Percentiles rank a stretch among this genome's conserved stretches.
These are phyloP conservation scores for Sanghuangporus baumii DNA, from an alignment of 1,284 basidiomycete genomes.

Conservation along the genomic window DNA sequence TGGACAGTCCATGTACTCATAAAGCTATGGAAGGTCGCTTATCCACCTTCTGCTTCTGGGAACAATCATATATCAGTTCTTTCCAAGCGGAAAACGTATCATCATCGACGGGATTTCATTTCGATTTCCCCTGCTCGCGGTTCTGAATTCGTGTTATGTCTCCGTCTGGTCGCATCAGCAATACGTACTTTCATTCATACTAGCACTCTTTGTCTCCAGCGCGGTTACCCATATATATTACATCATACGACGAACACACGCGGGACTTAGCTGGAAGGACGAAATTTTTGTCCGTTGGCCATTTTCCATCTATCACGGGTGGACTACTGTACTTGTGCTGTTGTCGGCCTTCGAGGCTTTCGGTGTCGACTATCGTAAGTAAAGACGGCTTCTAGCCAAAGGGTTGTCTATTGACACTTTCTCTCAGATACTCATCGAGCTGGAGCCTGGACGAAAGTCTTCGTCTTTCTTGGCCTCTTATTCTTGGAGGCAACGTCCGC, in stretches of 20 bases:
- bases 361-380: constrained; percentile 52
- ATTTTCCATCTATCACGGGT: constrained; percentile 92
- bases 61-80: constrained; percentile 87
- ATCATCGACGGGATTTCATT: constrained; percentile 85
- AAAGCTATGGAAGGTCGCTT: constrained; percentile 48
- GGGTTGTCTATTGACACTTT: not conserved
- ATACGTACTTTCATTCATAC: constrained; percentile 80
- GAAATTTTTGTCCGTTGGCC: constrained; percentile 83
- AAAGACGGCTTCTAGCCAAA: not conserved
- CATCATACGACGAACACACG: constrained; percentile 80
- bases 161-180: constrained; percentile 68
- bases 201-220: constrained; percentile 78
- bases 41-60: constrained; percentile 87
- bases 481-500: constrained; percentile 94
- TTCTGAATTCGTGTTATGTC: constrained; percentile 84
- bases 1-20: constrained; percentile 4
- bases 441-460: constrained; percentile 88
- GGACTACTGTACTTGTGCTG: constrained; percentile 89
- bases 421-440: constrained; percentile 51
- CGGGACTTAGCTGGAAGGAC: constrained; percentile 56
- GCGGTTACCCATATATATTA: constrained; percentile 90
- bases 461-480: constrained; percentile 88
- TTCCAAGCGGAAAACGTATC: constrained; percentile 66
- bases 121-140: constrained; percentile 81
- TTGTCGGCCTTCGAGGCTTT: constrained; percentile 89